Base-by-base conservation (phyloP, 2,329 filamentous ascomycete genomes). In the Lizonia empirigonia region DNA sequence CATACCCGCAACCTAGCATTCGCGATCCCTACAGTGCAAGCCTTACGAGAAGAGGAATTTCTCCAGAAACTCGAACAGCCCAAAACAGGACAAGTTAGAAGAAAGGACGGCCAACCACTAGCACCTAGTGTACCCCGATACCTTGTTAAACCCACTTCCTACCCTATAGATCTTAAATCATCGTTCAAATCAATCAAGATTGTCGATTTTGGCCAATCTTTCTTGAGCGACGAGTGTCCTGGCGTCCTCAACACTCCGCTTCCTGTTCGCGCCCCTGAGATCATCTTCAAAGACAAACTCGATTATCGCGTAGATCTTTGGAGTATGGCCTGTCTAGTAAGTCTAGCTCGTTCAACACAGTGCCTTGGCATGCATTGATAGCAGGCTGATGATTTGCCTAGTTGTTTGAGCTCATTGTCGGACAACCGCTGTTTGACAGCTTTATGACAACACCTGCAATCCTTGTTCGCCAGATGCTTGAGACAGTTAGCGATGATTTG, bases 131-230 rank as follows among this genome's bases (percentile, higher is more conserved):
- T 67, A 13, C 65, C 62, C 30, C 41, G 45, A 38, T 64, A 66
- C 16, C 50, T 70, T 1, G 59, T 60, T 12, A 15, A 49, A 12
- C 50, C 62, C 0, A 50, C 44, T 13, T 55, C 53, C 7, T 58
- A 53, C 20, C 37, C 49, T 0, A 15, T 20, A 26, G 40, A 56
- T 12, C 1, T 40, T 0, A 18, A 23, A 0, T 54, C 36, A 9
- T 34, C 45, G 15, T 23, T n/a, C 1, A 6, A 22, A 0, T 15
- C 7, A 27, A 55, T 64, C 38, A 62, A 62, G 33, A 60, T 67
- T 24, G 18, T 75, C 10, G 72, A 77, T 48, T 76, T 75, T 48
- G 72, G 74, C 1, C 60, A 74, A 57, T 73, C 73, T 32, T 76
- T 76, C 47, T 50, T 51, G 10, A 32, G 4, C 10, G 18, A 56